Evolutionary conservation across 2,329 filamentous ascomycete species (phyloP), one percentile per base, ranked within the genome.

Genomic region (Sporothrix mexicana): DNA sequence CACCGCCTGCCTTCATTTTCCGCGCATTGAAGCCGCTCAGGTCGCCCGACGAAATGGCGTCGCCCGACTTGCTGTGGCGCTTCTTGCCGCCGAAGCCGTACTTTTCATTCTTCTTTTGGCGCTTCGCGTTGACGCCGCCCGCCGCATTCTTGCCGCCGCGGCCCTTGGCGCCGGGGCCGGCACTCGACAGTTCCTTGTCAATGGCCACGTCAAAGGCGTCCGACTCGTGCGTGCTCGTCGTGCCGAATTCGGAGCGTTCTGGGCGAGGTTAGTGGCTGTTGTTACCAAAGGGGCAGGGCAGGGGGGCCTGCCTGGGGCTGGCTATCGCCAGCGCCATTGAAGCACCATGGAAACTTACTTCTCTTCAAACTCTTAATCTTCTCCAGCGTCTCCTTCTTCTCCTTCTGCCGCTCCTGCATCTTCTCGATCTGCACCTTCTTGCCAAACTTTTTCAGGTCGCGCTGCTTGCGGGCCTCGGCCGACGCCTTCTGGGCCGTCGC

Each of bases 41-140:
- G 81, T 99, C 96, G 74, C 89, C 91, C 64, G 91, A 94, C 76
- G 93, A 97, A 75, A 88, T 80, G 67, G 95, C 94, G 82, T 98
- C 95, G 77, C 94, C 94, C 74, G 94, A 97, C 89, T 99, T 99
- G 72, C 87, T 83, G 80, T 94, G 91, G 72, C 92, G 88, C 88
- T 99, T 99, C 90, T 97, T 98, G 78, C 96, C 96, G 74, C 96
- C 96, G 79, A 95, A 97, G 30, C 96, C 96, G 81, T 91, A 98
- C 85, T 97, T 98, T 76, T 93, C 88, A 80, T 99, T 91, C 86
- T 97, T 97, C 90, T 97, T 97, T 81, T 92, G 89, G 74, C 96
- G 91, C 86, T 98, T 98, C 75, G 81, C 78, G 79, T 91, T 92
- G 36, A 84, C 82, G 43, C 43, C 79, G 59, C 78, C 78, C 41